phyloP scores from a whole-genome alignment of 2,329 filamentous ascomycete species.

The Orbilia ellipsospora region DNA sequence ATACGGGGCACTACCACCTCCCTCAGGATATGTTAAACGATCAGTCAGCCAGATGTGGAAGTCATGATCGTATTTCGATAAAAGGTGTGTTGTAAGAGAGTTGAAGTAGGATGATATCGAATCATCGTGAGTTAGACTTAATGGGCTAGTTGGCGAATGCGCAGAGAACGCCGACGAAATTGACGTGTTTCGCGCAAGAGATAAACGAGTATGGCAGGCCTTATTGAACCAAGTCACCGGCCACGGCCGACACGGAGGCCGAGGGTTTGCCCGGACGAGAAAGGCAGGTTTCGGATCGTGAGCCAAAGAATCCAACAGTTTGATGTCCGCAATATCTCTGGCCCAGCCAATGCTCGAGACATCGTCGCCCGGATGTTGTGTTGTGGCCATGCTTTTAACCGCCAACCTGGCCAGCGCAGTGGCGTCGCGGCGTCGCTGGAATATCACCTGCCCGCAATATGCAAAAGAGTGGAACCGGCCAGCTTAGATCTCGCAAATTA shows the following conservation, averaged over 20 bases:
- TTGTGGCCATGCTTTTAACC: slow-evolving; percentile 11
- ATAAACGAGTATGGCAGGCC: slow-evolving; percentile 13
- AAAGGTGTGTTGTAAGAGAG: slow-evolving; percentile 6
- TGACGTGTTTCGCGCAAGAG: slow-evolving; percentile 9
- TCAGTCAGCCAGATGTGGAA: slow-evolving; percentile 36
- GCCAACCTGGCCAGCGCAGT: neutral
- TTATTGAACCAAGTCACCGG: slow-evolving; percentile 25
- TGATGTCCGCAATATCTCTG: slow-evolving; percentile 23
- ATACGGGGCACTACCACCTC: slow-evolving; percentile 17
- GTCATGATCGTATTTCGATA: slow-evolving; percentile 35
- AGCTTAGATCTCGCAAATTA: too few relatives aligned
- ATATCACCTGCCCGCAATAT: too few relatives aligned
- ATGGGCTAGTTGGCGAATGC: slow-evolving; percentile 6
- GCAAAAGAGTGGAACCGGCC: too few relatives aligned
- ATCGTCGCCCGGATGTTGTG: slow-evolving; percentile 8
- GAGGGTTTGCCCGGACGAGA: slow-evolving; percentile 19
- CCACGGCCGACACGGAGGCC: slow-evolving; percentile 16
- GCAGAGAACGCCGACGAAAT: neutral
- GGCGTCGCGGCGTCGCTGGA: too few relatives aligned
- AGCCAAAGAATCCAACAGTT: slow-evolving; percentile 28
- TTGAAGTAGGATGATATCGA: too few relatives aligned
- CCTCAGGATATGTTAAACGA: slow-evolving; percentile 17
- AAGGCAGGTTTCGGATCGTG: slow-evolving; percentile 35
- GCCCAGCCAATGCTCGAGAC: neutral
- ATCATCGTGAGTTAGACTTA: too few relatives aligned